Conservation (phyloP, 2,329 filamentous ascomycete genomes). For the Xylaria polymorpha region DNA sequence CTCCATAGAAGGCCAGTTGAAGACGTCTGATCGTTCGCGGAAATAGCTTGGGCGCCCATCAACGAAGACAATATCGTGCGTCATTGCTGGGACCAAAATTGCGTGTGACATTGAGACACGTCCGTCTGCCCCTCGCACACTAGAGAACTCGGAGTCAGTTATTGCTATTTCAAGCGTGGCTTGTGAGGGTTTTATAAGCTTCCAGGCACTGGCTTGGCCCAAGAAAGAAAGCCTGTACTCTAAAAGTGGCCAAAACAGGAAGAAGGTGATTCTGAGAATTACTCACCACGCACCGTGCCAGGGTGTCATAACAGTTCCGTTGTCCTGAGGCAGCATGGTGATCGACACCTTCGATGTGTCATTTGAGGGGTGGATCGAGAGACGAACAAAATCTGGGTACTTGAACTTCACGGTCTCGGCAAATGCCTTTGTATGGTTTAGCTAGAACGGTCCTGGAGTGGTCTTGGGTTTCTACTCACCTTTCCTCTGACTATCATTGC, state of each 20-base stretch:
- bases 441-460: not conserved
- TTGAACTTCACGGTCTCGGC: conserved; percentile 28
- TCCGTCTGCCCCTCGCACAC: conserved; percentile 27
- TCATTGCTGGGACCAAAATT: conserved; percentile 35
- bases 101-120: conserved; percentile 34
- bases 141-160: no score
- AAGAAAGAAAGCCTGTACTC: no score
- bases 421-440: conserved; percentile 31
- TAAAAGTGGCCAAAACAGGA: no score
- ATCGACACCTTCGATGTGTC: conserved; percentile 37
- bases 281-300: conserved; percentile 34
- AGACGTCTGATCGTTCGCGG: conserved; percentile 57
- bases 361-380: conserved; percentile 37
- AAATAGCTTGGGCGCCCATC: conserved; percentile 60
- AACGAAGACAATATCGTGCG: conserved; percentile 57
- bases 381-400: conserved; percentile 33
- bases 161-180: no score
- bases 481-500: conserved; percentile 37
- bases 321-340: conserved; percentile 34
- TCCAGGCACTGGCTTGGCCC: no score
- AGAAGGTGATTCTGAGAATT: no score
- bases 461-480: conserved; percentile 11
- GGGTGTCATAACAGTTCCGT: conserved; percentile 36
- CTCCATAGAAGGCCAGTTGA: conserved; percentile 56
- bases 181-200: no score